A percentile compares a stretch with the other conserved stretches of the same genome.
phyloP scores from a whole-genome alignment of 352 stramenopile genomes.

The Pythium aquatile region DNA sequence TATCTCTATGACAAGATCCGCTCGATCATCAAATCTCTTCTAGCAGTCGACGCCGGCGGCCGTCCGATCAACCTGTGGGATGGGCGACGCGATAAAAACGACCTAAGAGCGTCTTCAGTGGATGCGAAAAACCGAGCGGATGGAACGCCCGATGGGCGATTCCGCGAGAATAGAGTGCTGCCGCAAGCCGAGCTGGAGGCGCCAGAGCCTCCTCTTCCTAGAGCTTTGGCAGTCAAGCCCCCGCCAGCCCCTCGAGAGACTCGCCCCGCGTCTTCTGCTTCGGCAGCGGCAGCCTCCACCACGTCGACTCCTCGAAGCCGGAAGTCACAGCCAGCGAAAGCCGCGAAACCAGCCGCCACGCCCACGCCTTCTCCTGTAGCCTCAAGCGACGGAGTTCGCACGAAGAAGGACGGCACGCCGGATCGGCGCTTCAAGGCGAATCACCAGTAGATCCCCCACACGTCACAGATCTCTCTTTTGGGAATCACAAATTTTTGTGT shows the following conservation, averaged over 20 bases:
- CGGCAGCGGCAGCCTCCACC: not conserved
- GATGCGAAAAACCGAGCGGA: not conserved
- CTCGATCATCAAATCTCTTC: not conserved
- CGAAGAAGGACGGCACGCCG: conserved; percentile 5
- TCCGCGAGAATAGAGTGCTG: conserved; percentile 2
- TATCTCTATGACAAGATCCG: conserved; percentile 13
- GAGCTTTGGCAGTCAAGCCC: not conserved
- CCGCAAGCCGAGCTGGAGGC: not conserved
- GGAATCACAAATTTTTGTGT: not conserved
- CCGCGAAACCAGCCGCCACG: not conserved
- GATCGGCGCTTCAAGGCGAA: conserved; percentile 11
- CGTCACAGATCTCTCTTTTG: not conserved
- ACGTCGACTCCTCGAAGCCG: not conserved
- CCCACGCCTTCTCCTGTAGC: not conserved
- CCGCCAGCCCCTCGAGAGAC: not conserved
- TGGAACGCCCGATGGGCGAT: not conserved
- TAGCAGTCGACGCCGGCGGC: not conserved
- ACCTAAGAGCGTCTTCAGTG: not conserved
- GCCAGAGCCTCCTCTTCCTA: not conserved
- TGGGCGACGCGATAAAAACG: not conserved
- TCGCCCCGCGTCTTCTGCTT: not conserved
- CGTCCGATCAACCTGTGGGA: not conserved
- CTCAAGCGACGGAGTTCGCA: not conserved
- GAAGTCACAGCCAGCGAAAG: not conserved
- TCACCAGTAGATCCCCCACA: not conserved